Percentiles rank a stretch among this genome's conserved stretches.
phyloP scores from a whole-genome alignment of 2,329 filamentous ascomycete genomes.

The Alternaria triticimaculans region DNA sequence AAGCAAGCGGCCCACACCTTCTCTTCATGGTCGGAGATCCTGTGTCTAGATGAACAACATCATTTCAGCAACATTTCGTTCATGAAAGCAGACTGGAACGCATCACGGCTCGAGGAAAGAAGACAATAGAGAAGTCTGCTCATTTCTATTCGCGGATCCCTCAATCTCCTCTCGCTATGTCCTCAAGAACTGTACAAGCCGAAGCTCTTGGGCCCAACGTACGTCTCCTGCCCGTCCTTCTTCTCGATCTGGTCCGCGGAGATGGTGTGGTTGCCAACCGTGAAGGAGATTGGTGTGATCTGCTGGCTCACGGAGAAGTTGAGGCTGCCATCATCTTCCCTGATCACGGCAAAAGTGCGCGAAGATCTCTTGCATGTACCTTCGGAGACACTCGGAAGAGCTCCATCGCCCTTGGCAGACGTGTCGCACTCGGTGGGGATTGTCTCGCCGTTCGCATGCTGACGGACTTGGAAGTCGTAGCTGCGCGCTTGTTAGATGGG shows the following conservation, averaged over 20 bases:
- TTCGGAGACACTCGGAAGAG: neutral
- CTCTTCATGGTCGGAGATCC: too few species aligned
- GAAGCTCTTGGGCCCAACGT: neutral
- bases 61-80: rapidly evolving
- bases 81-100: too few species aligned
- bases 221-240: neutral
- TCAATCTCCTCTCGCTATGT: too few species aligned
- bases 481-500: neutral
- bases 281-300: neutral
- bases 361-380: neutral
- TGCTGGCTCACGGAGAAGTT: neutral
- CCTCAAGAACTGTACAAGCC: neutral
- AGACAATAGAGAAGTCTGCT: too few species aligned
- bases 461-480: neutral
- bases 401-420: neutral
- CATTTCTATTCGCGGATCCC: too few species aligned
- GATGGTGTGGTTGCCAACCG: neutral
- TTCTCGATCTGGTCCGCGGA: neutral
- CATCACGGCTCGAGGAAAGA: too few species aligned
- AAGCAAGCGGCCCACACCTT: too few species aligned
- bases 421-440: neutral
- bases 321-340: neutral
- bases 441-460: neutral
- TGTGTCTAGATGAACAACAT: rapidly evolving
- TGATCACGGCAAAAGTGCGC: neutral